Evolutionary conservation across 1,284 basidiomycete genomes (phyloP).

Genomic region (Porphyrellus sp.): DNA sequence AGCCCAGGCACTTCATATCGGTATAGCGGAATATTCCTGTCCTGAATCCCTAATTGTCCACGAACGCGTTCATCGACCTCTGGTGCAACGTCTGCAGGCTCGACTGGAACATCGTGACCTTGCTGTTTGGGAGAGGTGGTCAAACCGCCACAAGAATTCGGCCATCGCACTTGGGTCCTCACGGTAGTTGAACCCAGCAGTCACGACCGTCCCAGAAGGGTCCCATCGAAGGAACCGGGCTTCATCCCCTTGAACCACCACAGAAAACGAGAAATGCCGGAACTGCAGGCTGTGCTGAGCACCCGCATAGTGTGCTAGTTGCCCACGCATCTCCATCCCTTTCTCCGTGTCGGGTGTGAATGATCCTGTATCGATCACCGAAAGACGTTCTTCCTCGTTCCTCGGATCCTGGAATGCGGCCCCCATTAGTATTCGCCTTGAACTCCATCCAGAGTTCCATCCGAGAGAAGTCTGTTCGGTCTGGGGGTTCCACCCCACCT

Average conservation of each 20-base stretch:
- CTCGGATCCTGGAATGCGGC: background rate
- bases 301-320: slow-evolving; percentile 7
- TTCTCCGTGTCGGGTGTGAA: background rate
- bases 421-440: background rate
- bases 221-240: slow-evolving; percentile 30
- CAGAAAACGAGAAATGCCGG: slow-evolving; percentile 17
- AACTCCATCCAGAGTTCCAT: slow-evolving; percentile 2
- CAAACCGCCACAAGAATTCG: slow-evolving; percentile 19
- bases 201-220: slow-evolving; percentile 17
- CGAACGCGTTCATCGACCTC: background rate
- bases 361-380: background rate
- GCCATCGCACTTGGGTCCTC: slow-evolving; percentile 5
- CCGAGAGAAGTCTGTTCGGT: background rate
- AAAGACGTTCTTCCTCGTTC: background rate
- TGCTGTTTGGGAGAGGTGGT: slow-evolving; percentile 2
- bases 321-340: background rate
- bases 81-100: background rate
- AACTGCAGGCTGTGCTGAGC: slow-evolving; percentile 13
- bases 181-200: slow-evolving; percentile 16
- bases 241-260: slow-evolving; percentile 9
- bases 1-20: background rate
- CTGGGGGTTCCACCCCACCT: background rate
- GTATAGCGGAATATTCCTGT: background rate
- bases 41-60: background rate
- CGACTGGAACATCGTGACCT: slow-evolving; percentile 6